phyloP scores from a whole-genome alignment of 768 basidiomycete species.

The Leucocoprinus birnbaumii region DNA sequence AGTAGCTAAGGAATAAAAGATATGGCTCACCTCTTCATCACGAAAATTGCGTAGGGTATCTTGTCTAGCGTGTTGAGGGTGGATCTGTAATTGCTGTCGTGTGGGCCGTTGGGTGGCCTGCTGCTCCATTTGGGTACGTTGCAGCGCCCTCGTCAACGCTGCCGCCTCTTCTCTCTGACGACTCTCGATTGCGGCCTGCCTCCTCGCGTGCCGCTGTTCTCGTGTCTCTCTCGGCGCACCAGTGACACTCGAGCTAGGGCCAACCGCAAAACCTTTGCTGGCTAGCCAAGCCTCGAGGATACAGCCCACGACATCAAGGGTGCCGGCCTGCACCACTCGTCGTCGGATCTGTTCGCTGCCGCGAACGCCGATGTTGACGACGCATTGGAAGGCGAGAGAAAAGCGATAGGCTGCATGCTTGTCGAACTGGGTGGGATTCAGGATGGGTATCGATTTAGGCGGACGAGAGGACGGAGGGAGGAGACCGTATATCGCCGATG shows the following conservation, averaged over 20 bases:
- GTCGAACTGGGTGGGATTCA: slow-evolving; percentile 71
- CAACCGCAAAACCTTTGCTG: slow-evolving; percentile 83
- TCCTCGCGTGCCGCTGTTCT: slow-evolving; percentile 66
- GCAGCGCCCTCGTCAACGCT: slow-evolving; percentile 55
- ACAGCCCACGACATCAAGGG: slow-evolving; percentile 89
- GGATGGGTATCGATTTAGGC: slow-evolving; percentile 51
- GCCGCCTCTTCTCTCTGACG: slow-evolving; percentile 60
- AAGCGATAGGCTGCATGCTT: slow-evolving; percentile 87
- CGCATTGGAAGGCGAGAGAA: slow-evolving; percentile 92
- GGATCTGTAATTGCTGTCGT: slow-evolving; percentile 1
- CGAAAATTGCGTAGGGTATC: too few species aligned
- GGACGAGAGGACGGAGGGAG: slow-evolving; percentile 59
- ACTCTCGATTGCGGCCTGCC: slow-evolving; percentile 54
- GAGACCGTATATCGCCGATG: slow-evolving; percentile 74
- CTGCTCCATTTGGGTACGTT: slow-evolving; percentile 38
- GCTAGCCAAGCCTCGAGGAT: slow-evolving; percentile 93
- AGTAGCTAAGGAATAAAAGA: too few species aligned
- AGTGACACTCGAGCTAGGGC: too few species aligned
- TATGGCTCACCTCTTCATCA: too few species aligned
- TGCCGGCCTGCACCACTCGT: slow-evolving; percentile 93
- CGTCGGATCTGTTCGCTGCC: slow-evolving; percentile 92
- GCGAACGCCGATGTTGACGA: slow-evolving; percentile 95
- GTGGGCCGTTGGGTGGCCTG: background rate
- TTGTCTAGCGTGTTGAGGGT: too few species aligned
- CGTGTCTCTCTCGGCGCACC: slow-evolving; percentile 72